Base-by-base conservation (phyloP, 2,329 filamentous ascomycete species). In the Mollisiaceae sp. region DNA sequence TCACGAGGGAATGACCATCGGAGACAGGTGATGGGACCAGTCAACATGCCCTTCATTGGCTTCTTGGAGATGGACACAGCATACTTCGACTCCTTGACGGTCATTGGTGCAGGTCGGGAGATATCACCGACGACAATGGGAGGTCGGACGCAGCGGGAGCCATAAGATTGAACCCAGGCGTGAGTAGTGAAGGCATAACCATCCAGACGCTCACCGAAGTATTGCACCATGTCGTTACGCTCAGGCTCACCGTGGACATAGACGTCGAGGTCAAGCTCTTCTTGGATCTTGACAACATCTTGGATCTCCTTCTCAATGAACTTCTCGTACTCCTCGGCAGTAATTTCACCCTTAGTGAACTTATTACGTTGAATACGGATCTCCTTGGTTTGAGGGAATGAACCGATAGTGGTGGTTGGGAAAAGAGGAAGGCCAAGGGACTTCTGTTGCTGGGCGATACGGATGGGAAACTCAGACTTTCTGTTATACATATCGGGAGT, bases 21-120 rank as follows among this genome's bases (percentile, higher is more conserved):
- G 76, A 99, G 86, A 85, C 95, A 99, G 78, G 95, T 99, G 84
- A 99, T 96, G 75, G 95, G 95, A 67, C 95, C 95, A 82, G 95
- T 99, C 79, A 99, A 89, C 95, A 99, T 99, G 81, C 95, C 95
- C 92, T 99, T 99, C 95, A 99, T 98, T 82, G 95, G 94, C 89
- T 97, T 98, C 86, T 91, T 94, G 80, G 94, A 94, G 81, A 97
- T 88, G 64, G 91, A 94, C 70, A 93, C 94, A 73, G 95, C 95
- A 83, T 97, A 99, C 87, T 98, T 97, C 82, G 92, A 97, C 88
- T 99, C 95, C 91, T 99, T 99, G 83, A 99, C 95, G 67, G 95
- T 97, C 95, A 99, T 99, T 74, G 95, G 91, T 74, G 89, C 90
- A 72, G 95, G 95, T 75, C 95, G 94, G 70, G 94, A 98, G 82